Evolutionary conservation across 768 basidiomycete genomes (phyloP).

Genomic region (Kwoniella heveanensis): DNA sequence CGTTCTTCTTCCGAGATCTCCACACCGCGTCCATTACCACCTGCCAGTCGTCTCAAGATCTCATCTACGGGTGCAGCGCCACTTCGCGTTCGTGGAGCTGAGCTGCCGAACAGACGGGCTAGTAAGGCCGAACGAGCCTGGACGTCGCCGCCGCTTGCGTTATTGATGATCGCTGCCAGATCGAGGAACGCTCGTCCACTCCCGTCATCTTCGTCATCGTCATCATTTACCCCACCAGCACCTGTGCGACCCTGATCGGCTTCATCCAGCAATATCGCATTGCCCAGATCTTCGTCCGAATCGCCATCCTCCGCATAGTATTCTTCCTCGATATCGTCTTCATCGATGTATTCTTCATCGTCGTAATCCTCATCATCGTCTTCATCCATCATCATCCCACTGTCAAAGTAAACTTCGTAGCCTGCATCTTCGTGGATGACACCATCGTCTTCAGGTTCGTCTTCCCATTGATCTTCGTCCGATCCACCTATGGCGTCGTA

Average conservation of each 20-base stretch:
- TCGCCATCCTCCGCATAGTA: constrained; percentile 28
- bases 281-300: constrained; percentile 21
- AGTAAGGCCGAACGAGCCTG: constrained; percentile 32
- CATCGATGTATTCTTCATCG: constrained; percentile 26
- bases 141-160: constrained; percentile 4
- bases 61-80: constrained; percentile 1
- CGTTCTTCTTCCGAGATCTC: constrained; percentile 2
- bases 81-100: constrained; percentile 8
- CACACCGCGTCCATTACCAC: neutral
- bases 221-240: too few relatives aligned
- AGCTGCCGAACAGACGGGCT: constrained; percentile 23
- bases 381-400: constrained; percentile 21
- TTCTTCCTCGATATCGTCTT: constrained; percentile 28
- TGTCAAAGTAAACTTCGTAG: constrained; percentile 21
- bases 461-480: constrained; percentile 30
- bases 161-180: constrained; percentile 30
- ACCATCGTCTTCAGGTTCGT: constrained; percentile 23
- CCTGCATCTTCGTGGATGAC: constrained; percentile 21
- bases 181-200: constrained; percentile 23
- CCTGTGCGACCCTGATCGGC: too few relatives aligned
- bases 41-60: constrained; percentile 2
- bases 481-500: constrained; percentile 25
- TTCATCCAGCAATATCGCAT: constrained; percentile 6
- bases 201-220: constrained; percentile 19
- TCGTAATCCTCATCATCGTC: constrained; percentile 35